Percentiles rank a stretch among this genome's conserved stretches.
Evolutionary conservation across 2,329 filamentous ascomycete species (phyloP).

Genomic region (Exophiala viscosa): DNA sequence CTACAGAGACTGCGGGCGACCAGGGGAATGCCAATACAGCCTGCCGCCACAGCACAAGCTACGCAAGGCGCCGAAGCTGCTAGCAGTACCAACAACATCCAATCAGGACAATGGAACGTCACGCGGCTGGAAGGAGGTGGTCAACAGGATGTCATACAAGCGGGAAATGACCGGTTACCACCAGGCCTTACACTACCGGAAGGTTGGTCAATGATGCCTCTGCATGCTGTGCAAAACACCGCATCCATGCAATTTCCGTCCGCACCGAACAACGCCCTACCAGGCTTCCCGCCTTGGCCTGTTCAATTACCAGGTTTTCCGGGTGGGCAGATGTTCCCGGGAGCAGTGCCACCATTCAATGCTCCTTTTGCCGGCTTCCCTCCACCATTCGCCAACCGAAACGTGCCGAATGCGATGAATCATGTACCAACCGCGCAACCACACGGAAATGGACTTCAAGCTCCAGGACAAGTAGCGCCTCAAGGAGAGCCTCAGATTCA

Average conservation of each 20-base stretch:
- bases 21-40: constrained; percentile 11
- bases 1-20: constrained; percentile 60
- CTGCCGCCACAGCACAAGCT: constrained; percentile 3
- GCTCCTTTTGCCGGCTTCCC: background rate
- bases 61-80: background rate
- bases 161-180: constrained; percentile 48
- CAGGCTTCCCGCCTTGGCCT: too few species aligned
- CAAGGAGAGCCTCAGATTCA: background rate
- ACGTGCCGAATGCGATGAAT: background rate
- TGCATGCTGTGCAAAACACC: constrained; percentile 33
- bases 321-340: background rate
- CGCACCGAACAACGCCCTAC: background rate
- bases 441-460: constrained; percentile 1
- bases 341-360: background rate
- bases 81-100: constrained; percentile 16
- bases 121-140: constrained; percentile 11
- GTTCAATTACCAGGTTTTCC: too few species aligned
- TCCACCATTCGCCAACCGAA: background rate
- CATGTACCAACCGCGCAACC: background rate
- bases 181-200: constrained; percentile 50
- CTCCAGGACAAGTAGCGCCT: background rate
- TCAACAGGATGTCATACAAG: constrained; percentile 33
- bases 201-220: constrained; percentile 50
- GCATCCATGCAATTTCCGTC: background rate
- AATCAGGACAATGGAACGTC: background rate